A percentile compares a stretch with the other conserved stretches of the same genome.
Conservation (phyloP, 2,329 filamentous ascomycete species). For the Purpureocillium lavendulum region DNA sequence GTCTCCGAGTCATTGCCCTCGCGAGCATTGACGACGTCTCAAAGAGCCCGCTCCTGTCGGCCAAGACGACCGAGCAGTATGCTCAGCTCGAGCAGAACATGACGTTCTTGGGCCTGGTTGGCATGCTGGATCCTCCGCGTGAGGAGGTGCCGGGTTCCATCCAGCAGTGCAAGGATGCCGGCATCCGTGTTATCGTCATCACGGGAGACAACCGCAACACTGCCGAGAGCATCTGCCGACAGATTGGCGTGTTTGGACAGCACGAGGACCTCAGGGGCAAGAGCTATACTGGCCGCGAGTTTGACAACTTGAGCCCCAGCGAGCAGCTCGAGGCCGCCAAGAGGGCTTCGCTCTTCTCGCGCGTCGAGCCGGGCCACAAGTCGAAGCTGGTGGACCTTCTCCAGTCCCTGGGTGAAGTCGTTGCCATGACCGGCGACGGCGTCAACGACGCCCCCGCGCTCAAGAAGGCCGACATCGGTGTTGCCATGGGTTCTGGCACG, state of each 20-base stretch:
- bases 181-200: slow-evolving; percentile 95
- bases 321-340: slow-evolving; percentile 81
- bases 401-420: slow-evolving; percentile 85
- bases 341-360: slow-evolving; percentile 84
- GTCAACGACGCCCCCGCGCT: slow-evolving; percentile 96
- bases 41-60: slow-evolving; percentile 62
- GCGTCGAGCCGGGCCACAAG: slow-evolving; percentile 93
- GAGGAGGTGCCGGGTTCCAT: slow-evolving; percentile 85
- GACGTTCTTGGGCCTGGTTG: slow-evolving; percentile 87
- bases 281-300: slow-evolving; percentile 92
- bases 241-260: slow-evolving; percentile 85
- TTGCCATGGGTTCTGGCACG: slow-evolving; percentile 96
- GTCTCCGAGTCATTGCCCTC: slow-evolving; percentile 89
- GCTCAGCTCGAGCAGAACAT: slow-evolving; percentile 83
- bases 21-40: slow-evolving; percentile 74
- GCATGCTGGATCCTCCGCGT: slow-evolving; percentile 94
- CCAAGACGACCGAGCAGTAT: slow-evolving; percentile 80
- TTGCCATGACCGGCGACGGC: slow-evolving; percentile 98
- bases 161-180: slow-evolving; percentile 80
- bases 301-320: slow-evolving; percentile 70
- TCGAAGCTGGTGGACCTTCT: slow-evolving; percentile 95
- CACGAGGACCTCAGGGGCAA: slow-evolving; percentile 81
- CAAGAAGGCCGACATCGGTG: slow-evolving; percentile 98
- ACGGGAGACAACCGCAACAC: slow-evolving; percentile 98
- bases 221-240: slow-evolving; percentile 92